A percentile compares a stretch with the other conserved stretches of the same genome.
phyloP scores from a whole-genome alignment of 306 rosid genomes.

The Dryas octopetala region DNA sequence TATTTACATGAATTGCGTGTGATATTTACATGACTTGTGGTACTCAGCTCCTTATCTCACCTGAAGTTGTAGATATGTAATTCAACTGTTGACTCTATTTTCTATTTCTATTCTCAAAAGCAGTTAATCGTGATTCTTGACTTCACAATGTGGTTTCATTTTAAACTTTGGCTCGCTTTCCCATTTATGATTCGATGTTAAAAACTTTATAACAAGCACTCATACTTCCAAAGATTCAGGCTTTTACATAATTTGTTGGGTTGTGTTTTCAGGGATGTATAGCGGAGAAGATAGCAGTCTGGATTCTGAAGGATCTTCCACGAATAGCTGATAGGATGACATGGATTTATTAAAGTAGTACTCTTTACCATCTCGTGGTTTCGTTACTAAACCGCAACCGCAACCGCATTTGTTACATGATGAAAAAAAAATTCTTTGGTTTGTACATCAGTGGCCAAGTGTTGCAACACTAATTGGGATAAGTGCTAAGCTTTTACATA shows the following conservation, averaged over 20 bases:
- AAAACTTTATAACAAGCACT: background rate
- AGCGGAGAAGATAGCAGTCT: background rate
- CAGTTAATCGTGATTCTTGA: background rate
- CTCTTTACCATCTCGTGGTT: background rate
- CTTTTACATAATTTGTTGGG: background rate
- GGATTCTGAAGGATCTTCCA: conserved; percentile 8
- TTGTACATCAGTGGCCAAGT: background rate
- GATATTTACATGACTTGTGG: background rate
- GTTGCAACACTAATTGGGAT: background rate
- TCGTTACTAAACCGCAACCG: background rate
- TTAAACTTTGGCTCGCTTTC: background rate
- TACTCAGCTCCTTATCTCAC: background rate
- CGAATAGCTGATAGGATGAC: background rate
- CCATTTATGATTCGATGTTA: background rate
- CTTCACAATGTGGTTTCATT: background rate
- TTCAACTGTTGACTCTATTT: background rate
- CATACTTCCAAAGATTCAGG: background rate
- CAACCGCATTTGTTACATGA: background rate
- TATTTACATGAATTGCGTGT: background rate
- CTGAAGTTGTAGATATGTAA: background rate
- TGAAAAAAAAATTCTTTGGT: background rate
- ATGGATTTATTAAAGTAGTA: background rate
- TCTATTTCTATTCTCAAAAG: background rate
- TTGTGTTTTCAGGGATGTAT: conserved; percentile 15
- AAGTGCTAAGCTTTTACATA: background rate